Evolutionary conservation across 2,329 filamentous ascomycete genomes (phyloP), one percentile per base, ranked within the genome.

Genomic region (Plectosphaerella sp.): DNA sequence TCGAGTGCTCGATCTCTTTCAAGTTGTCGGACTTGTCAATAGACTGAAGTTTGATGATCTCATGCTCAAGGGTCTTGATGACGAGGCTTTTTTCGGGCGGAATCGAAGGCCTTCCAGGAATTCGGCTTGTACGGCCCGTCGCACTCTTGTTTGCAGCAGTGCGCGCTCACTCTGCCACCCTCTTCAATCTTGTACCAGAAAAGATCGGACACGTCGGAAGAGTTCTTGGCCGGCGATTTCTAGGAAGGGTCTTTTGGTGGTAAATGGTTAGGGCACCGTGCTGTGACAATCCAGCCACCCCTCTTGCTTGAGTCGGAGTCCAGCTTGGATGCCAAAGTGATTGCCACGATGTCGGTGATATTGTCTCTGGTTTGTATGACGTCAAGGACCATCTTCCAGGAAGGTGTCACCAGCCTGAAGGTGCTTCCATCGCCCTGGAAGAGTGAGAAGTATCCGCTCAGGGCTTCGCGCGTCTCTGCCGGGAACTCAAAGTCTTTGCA

Each of bases 91-190:
- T 53, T 46, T 1, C 54, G 51, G 0, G 41, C 28, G 0, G 48
- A 33, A 14, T 53, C 54, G 36, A 25, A 49, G 3, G 28, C 15
- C 35, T 37, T 49, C 51, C 51, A 53, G 9, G 36, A 46, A n/a
- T 11, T 18, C 10, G 22, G 3, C 18, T 39, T 47, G 25, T 49
- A 49, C 1, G 49, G 49, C 6, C 42, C 36, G 20, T 4, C 48
- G 22, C 48, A 49, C 15, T 55, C 51, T 10, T 33, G 35, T n/a
- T 49, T 39, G 51, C 54, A 53, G 43, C 54, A 55, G n/a, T 51
- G 48, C 1, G 18, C 16, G 37, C 36, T 51, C 10, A 14, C 15
- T 18, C 37, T 15, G 2, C 54, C 54, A 3, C 51, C 54, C 14
- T 50, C 46, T 2, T 46, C 45, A 9, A 55, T 49, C 1, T 8